Base-by-base conservation (phyloP, 495 filamentous ascomycete genomes). In the Penicillium fimorum region DNA sequence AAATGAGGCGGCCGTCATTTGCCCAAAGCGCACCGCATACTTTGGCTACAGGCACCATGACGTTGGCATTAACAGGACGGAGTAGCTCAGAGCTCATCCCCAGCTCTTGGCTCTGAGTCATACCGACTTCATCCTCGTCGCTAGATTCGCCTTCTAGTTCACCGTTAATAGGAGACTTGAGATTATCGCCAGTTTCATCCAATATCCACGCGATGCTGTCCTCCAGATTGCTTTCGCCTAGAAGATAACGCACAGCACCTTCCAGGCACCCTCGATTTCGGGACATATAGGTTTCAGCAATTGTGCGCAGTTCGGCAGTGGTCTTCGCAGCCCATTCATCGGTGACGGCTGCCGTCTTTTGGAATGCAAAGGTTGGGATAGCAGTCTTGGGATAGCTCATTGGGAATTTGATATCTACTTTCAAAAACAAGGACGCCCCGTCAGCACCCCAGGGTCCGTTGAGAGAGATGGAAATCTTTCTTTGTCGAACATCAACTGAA, bases 391-490 rank as follows among this genome's bases (percentile, higher is more conserved):
- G 92, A 66, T 97, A 97, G 56, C 82, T 82, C 12, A 70, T 65
- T 0, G 92, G 92, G 62, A 97, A 95, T 43, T 86, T 83, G 50
- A 96, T 83, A 41, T 84, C 87, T 49, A 89, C 81, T 67, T 91
- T 88, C 60, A 96, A 75, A 67, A 89, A 94, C 37, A 90, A 84
- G 11, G 83, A 79, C 50, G 82, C 83, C 3, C 78, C 77, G n/a
- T 88, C 82, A 27, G 75, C 65, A 12, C 89, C 91, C 92, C 92
- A 97, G 8, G 92, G 92, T 0, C 92, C 91, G 67, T 88, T 87
- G 38, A 96, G 77, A 4, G 91, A 94, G 29, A 94, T 84, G 5
- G 81, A 84, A 11, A 87, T 76, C 13, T 80, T 85, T 29, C 92
- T 81, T 40, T 86, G 77, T 35, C 88, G 82, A 65, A 94, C 84